phyloP scores from a whole-genome alignment of 108 stramenopile genomes.

The Skeletonema tropicum region DNA sequence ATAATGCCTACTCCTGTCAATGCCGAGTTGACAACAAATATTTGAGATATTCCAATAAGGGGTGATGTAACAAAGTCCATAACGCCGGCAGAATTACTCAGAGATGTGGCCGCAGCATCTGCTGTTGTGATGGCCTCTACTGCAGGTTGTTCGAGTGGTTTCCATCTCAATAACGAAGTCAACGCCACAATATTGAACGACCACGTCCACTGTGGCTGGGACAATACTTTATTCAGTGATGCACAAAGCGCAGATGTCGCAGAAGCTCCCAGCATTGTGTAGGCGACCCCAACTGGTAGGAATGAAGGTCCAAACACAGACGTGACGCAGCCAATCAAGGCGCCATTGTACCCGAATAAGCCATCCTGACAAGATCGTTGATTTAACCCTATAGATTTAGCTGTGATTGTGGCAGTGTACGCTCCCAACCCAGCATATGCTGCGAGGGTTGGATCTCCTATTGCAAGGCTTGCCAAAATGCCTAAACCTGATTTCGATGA shows the following conservation, averaged over 20 bases:
- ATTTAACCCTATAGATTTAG: conserved; percentile 53
- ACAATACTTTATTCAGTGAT: conserved; percentile 54
- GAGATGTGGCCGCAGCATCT: conserved; percentile 4
- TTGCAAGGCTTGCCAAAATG: conserved; percentile 61
- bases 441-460: conserved; percentile 75
- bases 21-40: conserved; percentile 78
- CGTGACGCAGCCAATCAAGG: conserved; percentile 80
- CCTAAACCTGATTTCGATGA: conserved; percentile 52
- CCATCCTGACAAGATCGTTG: conserved; percentile 51
- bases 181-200: conserved; percentile 80
- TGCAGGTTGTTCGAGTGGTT: conserved; percentile 45
- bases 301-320: conserved; percentile 65
- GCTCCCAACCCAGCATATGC: conserved; percentile 58
- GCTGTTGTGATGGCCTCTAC: background rate
- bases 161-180: conserved; percentile 56
- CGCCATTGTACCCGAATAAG: conserved; percentile 81
- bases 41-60: conserved; percentile 79
- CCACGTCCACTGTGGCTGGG: conserved; percentile 79
- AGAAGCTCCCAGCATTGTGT: conserved; percentile 59
- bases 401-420: conserved; percentile 55
- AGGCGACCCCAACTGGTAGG: conserved; percentile 30
- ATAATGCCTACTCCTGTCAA: conserved; percentile 61
- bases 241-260: conserved; percentile 65
- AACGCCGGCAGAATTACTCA: conserved; percentile 3
- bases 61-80: conserved; percentile 45